Conservation (phyloP, 2,329 filamentous ascomycete genomes). For the Harringtonia aguacate region DNA sequence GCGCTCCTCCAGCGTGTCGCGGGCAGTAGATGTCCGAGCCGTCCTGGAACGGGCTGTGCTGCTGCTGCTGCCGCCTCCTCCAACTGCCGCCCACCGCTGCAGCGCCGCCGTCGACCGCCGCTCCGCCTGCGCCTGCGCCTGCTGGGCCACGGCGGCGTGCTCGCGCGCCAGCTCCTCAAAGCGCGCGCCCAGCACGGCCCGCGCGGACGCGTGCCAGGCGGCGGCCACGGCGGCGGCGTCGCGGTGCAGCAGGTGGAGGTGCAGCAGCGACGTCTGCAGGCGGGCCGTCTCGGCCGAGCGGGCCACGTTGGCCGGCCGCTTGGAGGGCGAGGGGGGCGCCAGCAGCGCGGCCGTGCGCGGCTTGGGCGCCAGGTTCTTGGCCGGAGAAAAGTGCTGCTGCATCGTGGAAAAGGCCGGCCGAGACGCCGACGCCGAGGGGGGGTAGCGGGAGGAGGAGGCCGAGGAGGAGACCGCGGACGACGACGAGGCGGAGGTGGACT, state of each 20-base stretch:
- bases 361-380: conserved; percentile 50
- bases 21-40: too few relatives aligned
- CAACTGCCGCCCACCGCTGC: conserved; percentile 34
- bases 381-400: conserved; percentile 58
- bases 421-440: neutral
- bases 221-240: conserved; percentile 28
- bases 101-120: conserved; percentile 40
- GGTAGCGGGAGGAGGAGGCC: neutral
- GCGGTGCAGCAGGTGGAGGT: conserved; percentile 53
- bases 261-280: conserved; percentile 54
- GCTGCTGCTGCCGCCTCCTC: conserved; percentile 17
- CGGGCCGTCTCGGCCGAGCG: conserved; percentile 45
- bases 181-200: conserved; percentile 28
- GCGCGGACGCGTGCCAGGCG: conserved; percentile 48
- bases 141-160: conserved; percentile 18
- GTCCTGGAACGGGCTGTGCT: too few relatives aligned
- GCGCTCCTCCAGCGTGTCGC: conserved; percentile 32
- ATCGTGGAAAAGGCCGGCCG: conserved; percentile 50
- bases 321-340: conserved; percentile 49
- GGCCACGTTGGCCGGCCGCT: conserved; percentile 49
- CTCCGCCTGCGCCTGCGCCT: conserved; percentile 35
- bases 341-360: conserved; percentile 47
- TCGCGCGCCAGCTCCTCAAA: conserved; percentile 29
- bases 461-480: neutral
- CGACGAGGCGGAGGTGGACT: neutral